These are phyloP conservation scores for Cenchrus fungigraminus DNA, from an alignment of 176 grass and related monocot genomes.

Conservation along the genomic window DNA sequence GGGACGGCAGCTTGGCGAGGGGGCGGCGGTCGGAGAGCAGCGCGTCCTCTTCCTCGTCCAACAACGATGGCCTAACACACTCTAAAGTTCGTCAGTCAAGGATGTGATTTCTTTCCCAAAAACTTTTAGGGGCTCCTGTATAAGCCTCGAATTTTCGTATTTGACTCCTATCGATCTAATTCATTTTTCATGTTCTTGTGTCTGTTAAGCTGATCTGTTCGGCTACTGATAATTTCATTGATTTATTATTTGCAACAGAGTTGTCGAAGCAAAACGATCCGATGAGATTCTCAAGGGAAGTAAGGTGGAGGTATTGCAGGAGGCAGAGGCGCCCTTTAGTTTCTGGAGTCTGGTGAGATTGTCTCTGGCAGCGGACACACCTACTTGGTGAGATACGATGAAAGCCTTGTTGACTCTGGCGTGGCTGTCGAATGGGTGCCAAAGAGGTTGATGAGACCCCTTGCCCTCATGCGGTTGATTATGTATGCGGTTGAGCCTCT, in stretches of 20 bases:
- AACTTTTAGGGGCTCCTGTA: not conserved
- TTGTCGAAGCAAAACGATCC: no score
- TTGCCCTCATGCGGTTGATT: slow-evolving; percentile 20
- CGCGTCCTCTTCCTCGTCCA: no score
- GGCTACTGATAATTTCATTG: slow-evolving; percentile 25
- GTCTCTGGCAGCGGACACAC: slow-evolving; percentile 76
- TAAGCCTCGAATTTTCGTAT: not conserved
- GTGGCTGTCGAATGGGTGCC: slow-evolving; percentile 57
- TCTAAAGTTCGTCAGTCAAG: not conserved
- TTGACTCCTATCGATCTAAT: not conserved
- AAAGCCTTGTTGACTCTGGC: not conserved
- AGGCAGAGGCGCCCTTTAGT: no score
- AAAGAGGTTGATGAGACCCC: slow-evolving; percentile 69
- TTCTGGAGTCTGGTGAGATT: slow-evolving; percentile 34
- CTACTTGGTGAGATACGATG: slow-evolving; percentile 61
- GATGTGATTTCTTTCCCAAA: not conserved
- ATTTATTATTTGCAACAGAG: no score
- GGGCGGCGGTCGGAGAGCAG: no score
- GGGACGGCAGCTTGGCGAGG: no score
- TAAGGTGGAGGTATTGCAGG: no score
- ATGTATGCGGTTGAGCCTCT: slow-evolving; percentile 3
- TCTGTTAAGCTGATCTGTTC: not conserved
- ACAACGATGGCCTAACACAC: no score
- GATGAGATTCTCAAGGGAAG: no score
- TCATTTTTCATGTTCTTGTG: not conserved